Evolutionary conservation across 2,329 filamentous ascomycete species (phyloP).

Genomic region (Clonostachys solani): DNA sequence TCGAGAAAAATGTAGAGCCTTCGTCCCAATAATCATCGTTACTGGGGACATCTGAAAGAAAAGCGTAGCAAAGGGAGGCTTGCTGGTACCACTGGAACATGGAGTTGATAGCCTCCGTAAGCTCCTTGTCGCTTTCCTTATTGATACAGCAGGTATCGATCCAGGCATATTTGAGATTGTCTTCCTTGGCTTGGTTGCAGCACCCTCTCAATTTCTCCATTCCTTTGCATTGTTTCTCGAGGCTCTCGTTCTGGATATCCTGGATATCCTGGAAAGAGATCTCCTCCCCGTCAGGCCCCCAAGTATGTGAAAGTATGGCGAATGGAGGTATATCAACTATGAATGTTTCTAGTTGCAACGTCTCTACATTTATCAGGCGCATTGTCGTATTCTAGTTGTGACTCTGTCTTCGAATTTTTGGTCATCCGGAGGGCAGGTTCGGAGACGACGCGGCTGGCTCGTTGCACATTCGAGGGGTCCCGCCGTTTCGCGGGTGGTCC

Average conservation of each 20-base stretch:
- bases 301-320: conserved; percentile 16
- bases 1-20: not conserved
- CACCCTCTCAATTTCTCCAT: conserved; percentile 7
- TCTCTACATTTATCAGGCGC: not conserved
- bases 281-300: conserved; percentile 8
- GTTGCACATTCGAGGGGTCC: too few relatives aligned
- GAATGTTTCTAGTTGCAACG: not conserved
- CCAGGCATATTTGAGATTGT: conserved; percentile 13
- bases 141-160: conserved; percentile 23
- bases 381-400: too few relatives aligned
- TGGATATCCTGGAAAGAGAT: conserved; percentile 13
- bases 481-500: too few relatives aligned
- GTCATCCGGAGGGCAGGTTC: too few relatives aligned
- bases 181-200: conserved; percentile 5
- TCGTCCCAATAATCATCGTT: not conserved
- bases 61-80: conserved; percentile 13
- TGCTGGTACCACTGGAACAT: conserved; percentile 22
- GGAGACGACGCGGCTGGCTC: too few relatives aligned
- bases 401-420: too few relatives aligned
- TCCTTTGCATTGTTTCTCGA: not conserved
- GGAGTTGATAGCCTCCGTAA: conserved; percentile 17
- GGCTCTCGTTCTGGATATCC: not conserved
- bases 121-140: conserved; percentile 14
- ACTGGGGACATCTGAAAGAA: conserved; percentile 13
- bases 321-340: conserved; percentile 1